Evolutionary conservation across 805 yeast species (phyloP).

Genomic region (Barnettozyma botsteinii): DNA sequence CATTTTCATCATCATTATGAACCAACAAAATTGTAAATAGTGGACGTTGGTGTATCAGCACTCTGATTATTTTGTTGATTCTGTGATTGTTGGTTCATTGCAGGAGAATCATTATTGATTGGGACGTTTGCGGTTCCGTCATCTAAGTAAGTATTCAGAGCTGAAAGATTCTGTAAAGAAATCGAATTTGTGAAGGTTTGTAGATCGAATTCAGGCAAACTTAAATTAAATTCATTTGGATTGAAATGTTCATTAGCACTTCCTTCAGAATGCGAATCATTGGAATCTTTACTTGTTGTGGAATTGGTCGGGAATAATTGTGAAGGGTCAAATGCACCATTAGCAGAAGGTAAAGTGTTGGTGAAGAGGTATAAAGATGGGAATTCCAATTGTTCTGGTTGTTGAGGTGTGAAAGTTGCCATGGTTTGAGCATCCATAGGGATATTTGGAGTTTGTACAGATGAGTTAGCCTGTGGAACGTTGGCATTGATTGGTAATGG

Average conservation of each 20-base stretch:
- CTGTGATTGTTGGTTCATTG: not conserved
- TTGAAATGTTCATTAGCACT: conserved; percentile 14
- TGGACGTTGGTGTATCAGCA: conserved; percentile 4
- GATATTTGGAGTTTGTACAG: not conserved
- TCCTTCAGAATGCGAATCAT: conserved; percentile 14
- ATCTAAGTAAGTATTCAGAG: conserved; percentile 19
- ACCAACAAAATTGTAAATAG: conserved; percentile 12
- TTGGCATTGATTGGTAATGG: conserved; percentile 4
- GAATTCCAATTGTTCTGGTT: conserved; percentile 16
- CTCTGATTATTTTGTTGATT: not conserved
- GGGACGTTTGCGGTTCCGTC: not conserved
- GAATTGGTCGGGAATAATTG: conserved; percentile 20
- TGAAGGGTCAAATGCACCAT: conserved; percentile 22
- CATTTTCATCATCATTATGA: too few relatives aligned
- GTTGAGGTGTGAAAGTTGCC: not conserved
- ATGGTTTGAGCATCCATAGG: conserved; percentile 1
- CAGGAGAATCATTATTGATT: not conserved
- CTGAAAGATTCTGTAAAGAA: conserved; percentile 21
- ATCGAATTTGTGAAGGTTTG: conserved; percentile 20
- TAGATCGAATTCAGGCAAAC: conserved; percentile 24
- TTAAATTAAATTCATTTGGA: conserved; percentile 20
- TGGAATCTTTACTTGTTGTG: conserved; percentile 1
- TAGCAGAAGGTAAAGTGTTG: conserved; percentile 18
- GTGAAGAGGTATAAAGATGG: conserved; percentile 27
- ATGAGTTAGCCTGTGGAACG: not conserved